A percentile compares a stretch with the other conserved stretches of the same genome.
Conservation (phyloP, 345 rosid species). For the Salix arbutifolia region DNA sequence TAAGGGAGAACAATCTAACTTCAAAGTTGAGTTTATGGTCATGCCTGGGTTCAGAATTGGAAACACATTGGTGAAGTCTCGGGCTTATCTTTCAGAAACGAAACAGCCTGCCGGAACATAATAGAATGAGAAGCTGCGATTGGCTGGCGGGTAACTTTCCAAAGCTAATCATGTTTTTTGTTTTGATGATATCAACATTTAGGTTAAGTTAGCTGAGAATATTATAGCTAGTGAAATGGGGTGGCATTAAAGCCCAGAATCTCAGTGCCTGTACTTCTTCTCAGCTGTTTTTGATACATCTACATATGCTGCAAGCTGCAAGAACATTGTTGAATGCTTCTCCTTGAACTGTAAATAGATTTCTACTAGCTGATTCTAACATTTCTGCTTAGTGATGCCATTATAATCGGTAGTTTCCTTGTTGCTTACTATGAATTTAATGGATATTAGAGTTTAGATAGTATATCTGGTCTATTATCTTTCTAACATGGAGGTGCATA, state of each 20-base stretch:
- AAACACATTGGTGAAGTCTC: conserved; percentile 36
- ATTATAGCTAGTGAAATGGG: conserved; percentile 2
- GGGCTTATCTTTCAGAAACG: conserved; percentile 44
- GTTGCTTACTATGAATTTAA: neutral
- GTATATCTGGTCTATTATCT: neutral
- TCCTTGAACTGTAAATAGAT: conserved; percentile 19
- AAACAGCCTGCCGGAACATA: neutral
- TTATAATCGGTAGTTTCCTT: neutral
- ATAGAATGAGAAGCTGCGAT: neutral
- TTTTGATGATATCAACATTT: neutral
- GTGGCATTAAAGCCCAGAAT: neutral
- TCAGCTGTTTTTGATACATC: neutral
- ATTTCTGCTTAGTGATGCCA: neutral
- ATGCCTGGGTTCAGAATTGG: conserved; percentile 61
- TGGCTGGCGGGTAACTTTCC: neutral
- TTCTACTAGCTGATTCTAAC: neutral
- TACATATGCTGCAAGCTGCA: conserved; percentile 7
- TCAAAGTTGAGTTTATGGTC: conserved; percentile 49
- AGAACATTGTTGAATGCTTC: conserved; percentile 5
- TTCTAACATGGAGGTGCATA: neutral
- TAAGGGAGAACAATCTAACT: conserved; percentile 12
- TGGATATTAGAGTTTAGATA: too few relatives aligned
- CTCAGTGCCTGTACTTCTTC: conserved; percentile 3
- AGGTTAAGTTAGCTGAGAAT: conserved; percentile 4
- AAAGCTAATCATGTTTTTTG: conserved; percentile 3